These are phyloP conservation scores for Penicillium sp. DNA, from an alignment of 2,329 filamentous ascomycete species.

Conservation along the genomic window DNA sequence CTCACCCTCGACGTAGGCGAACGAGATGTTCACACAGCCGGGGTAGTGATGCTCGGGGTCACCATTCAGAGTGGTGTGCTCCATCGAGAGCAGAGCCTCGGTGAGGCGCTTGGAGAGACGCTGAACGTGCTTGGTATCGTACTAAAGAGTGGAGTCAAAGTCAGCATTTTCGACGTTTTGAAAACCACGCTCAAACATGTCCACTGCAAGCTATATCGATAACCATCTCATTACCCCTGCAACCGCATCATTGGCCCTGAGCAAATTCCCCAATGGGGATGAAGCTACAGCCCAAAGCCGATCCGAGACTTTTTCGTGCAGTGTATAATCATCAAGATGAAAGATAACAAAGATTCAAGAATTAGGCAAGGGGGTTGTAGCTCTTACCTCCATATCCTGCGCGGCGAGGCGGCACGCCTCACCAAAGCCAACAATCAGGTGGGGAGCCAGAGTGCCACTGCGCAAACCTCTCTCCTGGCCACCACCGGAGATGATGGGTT, in stretches of 20 bases:
- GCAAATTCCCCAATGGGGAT: slow-evolving; percentile 33
- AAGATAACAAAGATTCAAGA: neutral
- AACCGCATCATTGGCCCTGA: slow-evolving; percentile 59
- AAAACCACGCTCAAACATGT: too few species aligned
- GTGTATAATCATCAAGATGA: slow-evolving; percentile 71
- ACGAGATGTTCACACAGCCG: slow-evolving; percentile 96
- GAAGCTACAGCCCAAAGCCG: slow-evolving; percentile 55
- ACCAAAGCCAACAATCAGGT: slow-evolving; percentile 87
- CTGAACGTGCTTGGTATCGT: slow-evolving; percentile 84
- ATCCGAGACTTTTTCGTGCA: slow-evolving; percentile 71
- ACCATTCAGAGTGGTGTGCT: slow-evolving; percentile 91
- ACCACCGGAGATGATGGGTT: slow-evolving; percentile 93
- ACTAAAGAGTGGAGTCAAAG: slow-evolving; percentile 57
- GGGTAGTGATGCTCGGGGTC: slow-evolving; percentile 83
- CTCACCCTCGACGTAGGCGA: slow-evolving; percentile 97
- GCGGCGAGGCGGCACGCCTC: slow-evolving; percentile 92
- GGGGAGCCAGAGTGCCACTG: slow-evolving; percentile 89
- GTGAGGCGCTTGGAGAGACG: slow-evolving; percentile 79
- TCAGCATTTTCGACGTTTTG: slow-evolving; percentile 10
- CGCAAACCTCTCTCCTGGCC: slow-evolving; percentile 93
- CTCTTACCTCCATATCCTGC: slow-evolving; percentile 84
- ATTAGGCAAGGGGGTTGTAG: slow-evolving; percentile 18
- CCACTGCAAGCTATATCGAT: neutral
- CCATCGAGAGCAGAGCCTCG: slow-evolving; percentile 79
- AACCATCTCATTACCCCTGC: slow-evolving; percentile 65